phyloP scores from a whole-genome alignment of 2,329 filamentous ascomycete genomes.

The Phaeosphaeriaceae sp. region DNA sequence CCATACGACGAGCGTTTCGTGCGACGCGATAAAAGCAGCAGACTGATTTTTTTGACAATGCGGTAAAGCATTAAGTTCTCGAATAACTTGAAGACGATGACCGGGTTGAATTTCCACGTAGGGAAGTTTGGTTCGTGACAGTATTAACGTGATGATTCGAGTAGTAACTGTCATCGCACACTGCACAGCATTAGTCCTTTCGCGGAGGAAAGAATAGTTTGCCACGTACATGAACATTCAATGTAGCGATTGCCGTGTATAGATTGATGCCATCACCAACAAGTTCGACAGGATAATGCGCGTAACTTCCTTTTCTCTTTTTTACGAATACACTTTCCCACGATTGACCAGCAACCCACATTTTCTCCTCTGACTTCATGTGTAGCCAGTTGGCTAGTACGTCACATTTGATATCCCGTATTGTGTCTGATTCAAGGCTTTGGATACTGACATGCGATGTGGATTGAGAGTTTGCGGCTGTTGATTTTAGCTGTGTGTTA shows the following conservation, averaged over 20 bases:
- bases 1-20: constrained; percentile 78
- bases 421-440: constrained; percentile 45
- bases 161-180: constrained; percentile 73
- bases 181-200: constrained; percentile 45
- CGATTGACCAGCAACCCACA: constrained; percentile 56
- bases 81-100: constrained; percentile 67
- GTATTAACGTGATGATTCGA: constrained; percentile 64
- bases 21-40: constrained; percentile 76
- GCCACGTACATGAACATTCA: constrained; percentile 61
- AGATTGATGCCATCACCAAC: constrained; percentile 55
- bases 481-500: too few relatives aligned
- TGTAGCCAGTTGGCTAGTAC: constrained; percentile 70
- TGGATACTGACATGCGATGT: constrained; percentile 1
- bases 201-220: neutral
- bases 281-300: constrained; percentile 58
- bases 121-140: constrained; percentile 57
- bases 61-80: constrained; percentile 62
- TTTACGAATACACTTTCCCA: constrained; percentile 65
- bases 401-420: constrained; percentile 63
- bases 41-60: constrained; percentile 77
- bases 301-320: constrained; percentile 58
- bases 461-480: neutral
- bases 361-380: constrained; percentile 64
- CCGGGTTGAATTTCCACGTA: constrained; percentile 66
- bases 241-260: constrained; percentile 55